These are phyloP conservation scores for Bipolaris victoriae DNA, from an alignment of 2,329 filamentous ascomycete species.

Conservation along the genomic window DNA sequence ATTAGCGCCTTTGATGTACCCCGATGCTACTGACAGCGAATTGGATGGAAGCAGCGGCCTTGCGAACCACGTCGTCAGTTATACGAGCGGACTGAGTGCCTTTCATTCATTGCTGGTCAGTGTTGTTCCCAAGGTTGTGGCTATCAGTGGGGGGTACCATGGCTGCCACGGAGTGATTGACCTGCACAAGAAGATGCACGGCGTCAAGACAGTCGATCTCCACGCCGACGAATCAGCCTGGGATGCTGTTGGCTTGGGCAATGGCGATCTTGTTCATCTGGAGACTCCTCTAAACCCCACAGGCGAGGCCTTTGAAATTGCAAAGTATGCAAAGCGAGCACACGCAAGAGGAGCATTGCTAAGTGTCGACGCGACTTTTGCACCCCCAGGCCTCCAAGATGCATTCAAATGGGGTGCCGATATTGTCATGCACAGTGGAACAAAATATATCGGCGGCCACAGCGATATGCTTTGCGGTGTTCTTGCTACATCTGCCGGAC, in stretches of 20 bases:
- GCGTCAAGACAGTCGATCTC: slow-evolving; percentile 74
- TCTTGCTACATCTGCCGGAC: slow-evolving; percentile 64
- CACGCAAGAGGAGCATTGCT: slow-evolving; percentile 74
- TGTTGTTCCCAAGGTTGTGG: slow-evolving; percentile 80
- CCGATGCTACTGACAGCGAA: slow-evolving; percentile 36
- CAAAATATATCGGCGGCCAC: slow-evolving; percentile 96
- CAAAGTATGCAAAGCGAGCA: slow-evolving; percentile 73
- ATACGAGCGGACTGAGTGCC: slow-evolving; percentile 82
- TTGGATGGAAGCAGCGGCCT: slow-evolving; percentile 20
- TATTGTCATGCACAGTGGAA: slow-evolving; percentile 88
- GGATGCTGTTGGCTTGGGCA: slow-evolving; percentile 67
- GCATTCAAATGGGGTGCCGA: slow-evolving; percentile 84
- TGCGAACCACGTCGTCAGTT: slow-evolving; percentile 68
- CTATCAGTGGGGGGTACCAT: slow-evolving; percentile 87
- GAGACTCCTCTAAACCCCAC: slow-evolving; percentile 95
- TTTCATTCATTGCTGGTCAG: slow-evolving; percentile 88
- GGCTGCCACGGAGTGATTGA: slow-evolving; percentile 86
- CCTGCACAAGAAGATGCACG: slow-evolving; percentile 76
- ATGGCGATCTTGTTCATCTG: slow-evolving; percentile 85
- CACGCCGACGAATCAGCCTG: slow-evolving; percentile 60
- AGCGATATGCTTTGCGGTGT: slow-evolving; percentile 92
- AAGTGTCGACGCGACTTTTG: slow-evolving; percentile 90
- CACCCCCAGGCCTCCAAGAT: slow-evolving; percentile 85
- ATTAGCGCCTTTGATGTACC: slow-evolving; percentile 74
- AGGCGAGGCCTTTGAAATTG: slow-evolving; percentile 78